Base-by-base conservation (phyloP, 805 yeast genomes). In the Debaryomyces tyrocola region DNA sequence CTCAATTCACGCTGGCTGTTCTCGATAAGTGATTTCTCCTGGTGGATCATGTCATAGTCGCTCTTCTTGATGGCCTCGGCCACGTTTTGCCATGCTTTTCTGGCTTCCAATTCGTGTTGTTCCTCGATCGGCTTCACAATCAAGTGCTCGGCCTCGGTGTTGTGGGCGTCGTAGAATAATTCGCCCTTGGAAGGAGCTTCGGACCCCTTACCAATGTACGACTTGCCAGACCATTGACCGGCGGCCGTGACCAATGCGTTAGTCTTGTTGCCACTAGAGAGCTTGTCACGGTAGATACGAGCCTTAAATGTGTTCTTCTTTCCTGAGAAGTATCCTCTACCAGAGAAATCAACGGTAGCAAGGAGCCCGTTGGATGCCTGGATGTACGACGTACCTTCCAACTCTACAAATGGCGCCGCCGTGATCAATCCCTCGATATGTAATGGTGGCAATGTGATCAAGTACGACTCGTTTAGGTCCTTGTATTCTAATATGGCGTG, bases 241-340 rank as follows among this genome's bases (percentile, higher is more conserved):
- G 74, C 59, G 49, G 94, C 84, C 12, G 96, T 87, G 69, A 80
- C 87, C 46, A 90, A 68, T 1, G 95, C 88, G 49, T 82, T 80
- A 29, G 78, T 80, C 53, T 79, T 80, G 45, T 72, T 61, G 10
- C 75, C 67, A 29, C 78, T 73, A n/a, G 78, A 71, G 21, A 69
- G 67, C 43, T 66, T 58, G 60, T 79, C 80, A 56, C 77, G 78
- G 63, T 63, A 87, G 49, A 94, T 76, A 60, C 92, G 80, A 20
- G 96, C 96, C 70, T 91, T 94, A 73, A 86, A 90, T 14, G 90
- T 70, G 71, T 94, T 91, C 74, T 91, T 92, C 76, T 91, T 92
- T 58, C 99, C 99, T 17, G 90, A 79, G 62, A 94, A 90, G 72
- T 90, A 94, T 28, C 99, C 99, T 67, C 94, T 83, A 29, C 99